phyloP scores from a whole-genome alignment of 106 monocot species.

The Hemerocallis citrina region DNA sequence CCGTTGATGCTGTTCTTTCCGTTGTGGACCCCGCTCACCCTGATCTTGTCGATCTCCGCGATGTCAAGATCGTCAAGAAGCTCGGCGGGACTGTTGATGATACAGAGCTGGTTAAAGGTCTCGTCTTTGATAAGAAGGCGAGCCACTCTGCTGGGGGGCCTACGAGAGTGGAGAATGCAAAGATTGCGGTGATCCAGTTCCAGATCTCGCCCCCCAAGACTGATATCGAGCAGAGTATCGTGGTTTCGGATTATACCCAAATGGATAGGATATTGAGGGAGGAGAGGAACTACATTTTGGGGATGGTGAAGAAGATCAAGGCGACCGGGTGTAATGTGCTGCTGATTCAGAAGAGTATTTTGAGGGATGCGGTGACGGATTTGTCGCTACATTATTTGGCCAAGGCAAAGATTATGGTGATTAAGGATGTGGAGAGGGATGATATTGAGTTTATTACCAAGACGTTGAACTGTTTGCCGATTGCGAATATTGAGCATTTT shows the following conservation, averaged over 20 bases:
- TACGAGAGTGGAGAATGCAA: slow-evolving; percentile 78
- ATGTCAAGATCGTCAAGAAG: slow-evolving; percentile 81
- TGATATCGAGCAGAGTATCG: slow-evolving; percentile 90
- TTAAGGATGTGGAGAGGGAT: slow-evolving; percentile 92
- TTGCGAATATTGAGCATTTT: slow-evolving; percentile 92
- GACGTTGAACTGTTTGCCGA: slow-evolving; percentile 89
- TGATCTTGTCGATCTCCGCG: slow-evolving; percentile 72
- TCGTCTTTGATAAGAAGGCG: slow-evolving; percentile 90
- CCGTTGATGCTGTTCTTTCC: slow-evolving; percentile 70
- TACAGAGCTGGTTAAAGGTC: slow-evolving; percentile 61
- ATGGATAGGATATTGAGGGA: slow-evolving; percentile 94
- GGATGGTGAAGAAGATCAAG: slow-evolving; percentile 95
- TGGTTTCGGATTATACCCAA: slow-evolving; percentile 85
- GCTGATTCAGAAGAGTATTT: slow-evolving; percentile 88
- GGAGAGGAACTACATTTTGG: slow-evolving; percentile 81
- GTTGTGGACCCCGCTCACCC: slow-evolving; percentile 75
- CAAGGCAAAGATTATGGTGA: slow-evolving; percentile 86
- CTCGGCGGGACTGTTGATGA: slow-evolving; percentile 91
- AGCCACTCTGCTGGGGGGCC: slow-evolving; percentile 77
- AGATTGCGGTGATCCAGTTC: slow-evolving; percentile 91
- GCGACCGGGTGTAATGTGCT: slow-evolving; percentile 84
- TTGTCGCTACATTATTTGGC: slow-evolving; percentile 87
- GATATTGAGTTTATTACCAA: slow-evolving; percentile 97
- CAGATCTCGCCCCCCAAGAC: slow-evolving; percentile 97
- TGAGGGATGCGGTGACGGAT: slow-evolving; percentile 90